Conservation (phyloP, 257 asterid genomes). For the Coffea canephora region DNA sequence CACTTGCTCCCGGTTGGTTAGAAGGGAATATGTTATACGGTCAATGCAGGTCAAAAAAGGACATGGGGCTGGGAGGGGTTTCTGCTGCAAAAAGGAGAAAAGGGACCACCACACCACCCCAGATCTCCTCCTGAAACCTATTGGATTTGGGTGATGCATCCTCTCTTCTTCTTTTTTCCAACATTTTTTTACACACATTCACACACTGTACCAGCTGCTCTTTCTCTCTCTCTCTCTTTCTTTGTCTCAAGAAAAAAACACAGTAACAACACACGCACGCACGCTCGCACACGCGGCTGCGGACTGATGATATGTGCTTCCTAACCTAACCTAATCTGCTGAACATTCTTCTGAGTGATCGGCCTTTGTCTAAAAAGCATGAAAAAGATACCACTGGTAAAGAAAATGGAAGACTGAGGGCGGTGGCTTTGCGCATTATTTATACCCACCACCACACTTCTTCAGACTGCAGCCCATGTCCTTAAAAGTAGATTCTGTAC, state of each 20-base stretch:
- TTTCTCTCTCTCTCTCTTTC: background rate
- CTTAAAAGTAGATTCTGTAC: background rate
- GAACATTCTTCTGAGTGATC: slow-evolving; percentile 52
- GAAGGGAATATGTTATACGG: slow-evolving; percentile 42
- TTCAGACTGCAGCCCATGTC: background rate
- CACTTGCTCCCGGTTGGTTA: slow-evolving; percentile 40
- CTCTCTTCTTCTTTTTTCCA: background rate
- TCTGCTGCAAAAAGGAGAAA: slow-evolving; percentile 22
- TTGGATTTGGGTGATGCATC: slow-evolving; percentile 35
- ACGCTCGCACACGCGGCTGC: background rate
- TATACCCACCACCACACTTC: background rate
- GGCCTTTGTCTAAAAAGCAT: slow-evolving; percentile 38
- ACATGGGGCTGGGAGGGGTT: slow-evolving; percentile 33
- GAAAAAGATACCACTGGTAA: slow-evolving; percentile 7
- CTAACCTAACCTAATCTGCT: slow-evolving; percentile 15
- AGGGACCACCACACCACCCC: slow-evolving; percentile 38
- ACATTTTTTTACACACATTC: background rate
- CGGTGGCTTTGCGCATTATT: background rate
- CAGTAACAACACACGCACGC: too few relatives aligned
- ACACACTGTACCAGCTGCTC: background rate
- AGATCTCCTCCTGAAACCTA: slow-evolving; percentile 36
- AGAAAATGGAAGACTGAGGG: background rate
- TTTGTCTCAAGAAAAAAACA: background rate
- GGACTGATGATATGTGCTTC: background rate
- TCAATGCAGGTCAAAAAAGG: slow-evolving; percentile 61